phyloP scores from a whole-genome alignment of 176 grass and related monocot species.

The Poa pratensis region DNA sequence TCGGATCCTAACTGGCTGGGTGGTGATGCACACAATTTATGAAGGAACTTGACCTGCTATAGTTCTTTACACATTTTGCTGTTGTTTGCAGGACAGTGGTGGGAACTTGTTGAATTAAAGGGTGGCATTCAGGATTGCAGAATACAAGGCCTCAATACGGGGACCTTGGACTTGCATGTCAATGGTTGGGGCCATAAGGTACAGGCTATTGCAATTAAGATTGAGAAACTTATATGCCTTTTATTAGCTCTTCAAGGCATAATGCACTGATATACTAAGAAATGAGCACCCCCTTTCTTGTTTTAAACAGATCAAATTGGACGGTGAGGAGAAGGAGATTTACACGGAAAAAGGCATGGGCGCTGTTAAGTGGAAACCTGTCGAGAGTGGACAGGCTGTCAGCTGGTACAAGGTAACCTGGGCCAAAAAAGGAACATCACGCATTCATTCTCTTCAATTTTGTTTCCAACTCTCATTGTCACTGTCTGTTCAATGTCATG shows the following conservation, averaged over 20 bases:
- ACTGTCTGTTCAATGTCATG: conserved; percentile 28
- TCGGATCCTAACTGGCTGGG: conserved; percentile 10
- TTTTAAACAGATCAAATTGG: conserved; percentile 60
- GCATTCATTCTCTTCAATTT: conserved; percentile 29
- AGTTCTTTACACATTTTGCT: conserved; percentile 25
- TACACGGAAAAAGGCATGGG: conserved; percentile 52
- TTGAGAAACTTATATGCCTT: not conserved
- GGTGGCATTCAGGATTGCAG: conserved; percentile 22
- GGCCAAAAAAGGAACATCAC: conserved; percentile 24
- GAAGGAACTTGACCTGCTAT: conserved; percentile 3
- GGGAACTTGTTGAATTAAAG: conserved; percentile 31
- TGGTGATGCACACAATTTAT: conserved; percentile 18
- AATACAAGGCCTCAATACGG: conserved; percentile 90
- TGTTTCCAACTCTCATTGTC: conserved; percentile 25
- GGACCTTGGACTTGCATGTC: conserved; percentile 74
- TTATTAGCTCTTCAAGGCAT: conserved; percentile 1
- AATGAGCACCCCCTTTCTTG: conserved; percentile 11
- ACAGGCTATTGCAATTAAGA: conserved; percentile 29
- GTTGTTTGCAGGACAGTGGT: conserved; percentile 67
- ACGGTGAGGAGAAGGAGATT: conserved; percentile 65
- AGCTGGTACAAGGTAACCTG: conserved; percentile 85
- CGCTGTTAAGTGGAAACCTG: conserved; percentile 12
- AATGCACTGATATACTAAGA: conserved; percentile 9
- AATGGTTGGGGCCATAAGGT: conserved; percentile 90
- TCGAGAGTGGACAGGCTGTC: conserved; percentile 36